Conservation (phyloP, 192 early-diverging fungal species). For the Helicostylum pulchrum region DNA sequence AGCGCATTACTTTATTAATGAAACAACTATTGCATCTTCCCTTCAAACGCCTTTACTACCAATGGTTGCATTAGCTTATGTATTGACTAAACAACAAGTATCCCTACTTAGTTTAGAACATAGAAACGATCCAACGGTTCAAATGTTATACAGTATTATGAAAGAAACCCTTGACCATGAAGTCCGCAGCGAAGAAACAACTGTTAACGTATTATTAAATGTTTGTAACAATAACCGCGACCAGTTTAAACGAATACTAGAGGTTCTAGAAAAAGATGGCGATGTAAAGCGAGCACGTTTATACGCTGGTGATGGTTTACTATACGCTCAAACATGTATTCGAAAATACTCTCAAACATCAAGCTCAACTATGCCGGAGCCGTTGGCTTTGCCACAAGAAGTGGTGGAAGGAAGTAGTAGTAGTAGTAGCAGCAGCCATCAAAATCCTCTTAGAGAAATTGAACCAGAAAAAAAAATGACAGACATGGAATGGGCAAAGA, state of each 20-base stretch:
- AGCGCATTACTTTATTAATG: no score
- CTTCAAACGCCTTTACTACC: no score
- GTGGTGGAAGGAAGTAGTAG: neutral
- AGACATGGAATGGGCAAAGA: conserved; percentile 14
- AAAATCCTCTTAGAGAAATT: conserved; percentile 6
- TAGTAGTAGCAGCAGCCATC: neutral
- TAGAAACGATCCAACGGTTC: no score
- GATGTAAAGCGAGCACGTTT: neutral
- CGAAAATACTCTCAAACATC: no score
- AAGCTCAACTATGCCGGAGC: conserved; percentile 6
- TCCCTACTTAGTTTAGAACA: no score
- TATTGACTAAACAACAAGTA: no score
- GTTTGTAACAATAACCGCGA: neutral
- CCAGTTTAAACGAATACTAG: conserved; percentile 9
- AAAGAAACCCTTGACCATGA: conserved; percentile 15
- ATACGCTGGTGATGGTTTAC: conserved; percentile 9
- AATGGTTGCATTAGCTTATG: no score
- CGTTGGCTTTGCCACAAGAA: neutral
- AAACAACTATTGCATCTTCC: no score
- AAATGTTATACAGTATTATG: no score
- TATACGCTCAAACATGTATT: conserved; percentile 12
- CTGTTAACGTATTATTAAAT: conserved; percentile 2
- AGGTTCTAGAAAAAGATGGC: neutral
- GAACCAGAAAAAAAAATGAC: conserved; percentile 14
- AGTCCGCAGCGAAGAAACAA: neutral